Percentiles rank a stretch among this genome's conserved stretches.
These are phyloP conservation scores for Trichoderma harzianum DNA, from an alignment of 2,329 filamentous ascomycete genomes.

Conservation along the genomic window DNA sequence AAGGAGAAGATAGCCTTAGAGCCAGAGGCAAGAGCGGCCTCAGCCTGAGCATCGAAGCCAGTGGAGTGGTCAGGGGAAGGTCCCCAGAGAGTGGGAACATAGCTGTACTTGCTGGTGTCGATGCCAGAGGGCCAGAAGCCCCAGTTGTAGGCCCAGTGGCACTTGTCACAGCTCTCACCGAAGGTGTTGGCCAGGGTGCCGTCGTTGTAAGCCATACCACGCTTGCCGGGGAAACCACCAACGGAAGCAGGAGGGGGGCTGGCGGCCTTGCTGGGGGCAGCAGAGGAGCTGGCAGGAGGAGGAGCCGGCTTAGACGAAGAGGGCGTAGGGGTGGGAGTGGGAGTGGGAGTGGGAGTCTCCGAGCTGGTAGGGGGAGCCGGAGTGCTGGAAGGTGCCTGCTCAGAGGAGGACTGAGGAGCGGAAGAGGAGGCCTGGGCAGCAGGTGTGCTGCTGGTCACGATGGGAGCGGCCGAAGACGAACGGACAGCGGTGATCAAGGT, in stretches of 20 bases:
- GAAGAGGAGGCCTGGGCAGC: neutral
- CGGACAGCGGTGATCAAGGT: conserved; percentile 28
- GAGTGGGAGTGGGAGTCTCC: neutral
- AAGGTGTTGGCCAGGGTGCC: conserved; percentile 52
- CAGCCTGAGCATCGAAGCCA: conserved; percentile 50
- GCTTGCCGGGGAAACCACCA: conserved; percentile 44
- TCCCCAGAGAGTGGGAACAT: conserved; percentile 67
- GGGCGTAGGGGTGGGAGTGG: conserved; percentile 15
- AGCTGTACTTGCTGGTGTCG: conserved; percentile 46
- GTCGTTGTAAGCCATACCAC: conserved; percentile 67
- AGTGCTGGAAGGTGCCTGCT: conserved; percentile 17
- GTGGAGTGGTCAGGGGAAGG: conserved; percentile 40
- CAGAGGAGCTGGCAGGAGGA: conserved; percentile 13
- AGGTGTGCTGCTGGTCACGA: neutral
- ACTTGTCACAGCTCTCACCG: conserved; percentile 39
- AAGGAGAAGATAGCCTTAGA: conserved; percentile 60
- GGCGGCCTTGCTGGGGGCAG: conserved; percentile 2
- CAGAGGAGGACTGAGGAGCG: neutral
- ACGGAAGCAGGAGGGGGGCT: conserved; percentile 11
- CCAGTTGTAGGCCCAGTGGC: conserved; percentile 67
- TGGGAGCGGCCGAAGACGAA: conserved; percentile 19
- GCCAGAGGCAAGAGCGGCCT: conserved; percentile 51
- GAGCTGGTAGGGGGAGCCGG: neutral
- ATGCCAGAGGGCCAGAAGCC: conserved; percentile 44
- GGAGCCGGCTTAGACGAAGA: conserved; percentile 9